Percentiles rank a stretch among this genome's conserved stretches.
Evolutionary conservation across 2,329 filamentous ascomycete species (phyloP).

Genomic region (Pseudocercospora ulei): DNA sequence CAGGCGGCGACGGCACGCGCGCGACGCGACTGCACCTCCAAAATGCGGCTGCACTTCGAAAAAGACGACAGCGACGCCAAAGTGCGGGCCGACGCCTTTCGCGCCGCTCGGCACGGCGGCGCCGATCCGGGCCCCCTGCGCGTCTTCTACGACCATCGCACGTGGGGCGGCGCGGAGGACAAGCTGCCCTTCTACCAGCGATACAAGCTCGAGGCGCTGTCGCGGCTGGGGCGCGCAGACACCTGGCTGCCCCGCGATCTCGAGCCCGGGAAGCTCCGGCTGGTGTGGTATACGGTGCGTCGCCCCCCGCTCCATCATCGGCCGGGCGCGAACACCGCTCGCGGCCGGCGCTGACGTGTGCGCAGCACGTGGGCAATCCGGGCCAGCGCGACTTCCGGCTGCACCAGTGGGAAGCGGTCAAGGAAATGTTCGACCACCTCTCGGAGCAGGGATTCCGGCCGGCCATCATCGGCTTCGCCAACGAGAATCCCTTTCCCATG

Average conservation of each 20-base stretch:
- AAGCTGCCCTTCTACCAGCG: constrained; percentile 24
- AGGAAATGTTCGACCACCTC: constrained; percentile 32
- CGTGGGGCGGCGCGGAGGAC: constrained; percentile 24
- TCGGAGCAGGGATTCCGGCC: constrained; percentile 30
- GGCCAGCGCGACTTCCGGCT: constrained; percentile 30
- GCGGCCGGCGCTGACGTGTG: neutral
- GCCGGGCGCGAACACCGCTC: too few species aligned
- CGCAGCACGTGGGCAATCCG: constrained; percentile 30
- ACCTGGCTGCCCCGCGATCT: constrained; percentile 22
- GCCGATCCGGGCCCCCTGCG: constrained; percentile 30
- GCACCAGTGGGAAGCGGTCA: constrained; percentile 27
- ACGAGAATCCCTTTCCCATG: constrained; percentile 33
- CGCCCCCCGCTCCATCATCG: too few species aligned
- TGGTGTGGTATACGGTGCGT: constrained; percentile 30
- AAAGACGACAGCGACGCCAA: constrained; percentile 4
- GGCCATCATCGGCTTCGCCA: constrained; percentile 30
- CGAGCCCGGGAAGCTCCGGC: constrained; percentile 27
- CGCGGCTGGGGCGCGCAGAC: constrained; percentile 25
- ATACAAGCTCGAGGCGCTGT: constrained; percentile 26
- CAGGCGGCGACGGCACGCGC: too few species aligned
- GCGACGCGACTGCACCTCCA: neutral
- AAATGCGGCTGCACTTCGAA: constrained; percentile 3
- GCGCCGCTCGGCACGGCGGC: constrained; percentile 23
- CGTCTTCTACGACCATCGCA: constrained; percentile 32
- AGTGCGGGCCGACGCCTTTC: constrained; percentile 16